Conservation (phyloP, 2,329 filamentous ascomycete genomes). For the Endocalyx cinctus region DNA sequence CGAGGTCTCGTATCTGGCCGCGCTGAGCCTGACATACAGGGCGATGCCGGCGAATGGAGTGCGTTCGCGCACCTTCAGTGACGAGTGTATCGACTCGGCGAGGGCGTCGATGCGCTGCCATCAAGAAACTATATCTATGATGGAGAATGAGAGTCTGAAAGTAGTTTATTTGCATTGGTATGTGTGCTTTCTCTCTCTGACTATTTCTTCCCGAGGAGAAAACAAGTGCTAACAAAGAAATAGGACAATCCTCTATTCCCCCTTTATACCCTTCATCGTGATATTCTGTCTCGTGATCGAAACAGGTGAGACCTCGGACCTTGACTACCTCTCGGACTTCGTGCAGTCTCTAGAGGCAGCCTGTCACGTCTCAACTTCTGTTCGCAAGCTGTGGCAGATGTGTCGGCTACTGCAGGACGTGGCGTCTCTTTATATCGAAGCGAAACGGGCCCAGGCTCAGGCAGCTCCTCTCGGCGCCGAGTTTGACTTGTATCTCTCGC, state of each 20-base stretch:
- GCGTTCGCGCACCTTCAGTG: conserved; percentile 30
- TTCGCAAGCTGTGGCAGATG: conserved; percentile 51
- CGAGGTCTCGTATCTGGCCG: conserved; percentile 37
- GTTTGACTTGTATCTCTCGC: conserved; percentile 29
- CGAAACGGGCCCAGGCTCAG: conserved; percentile 38
- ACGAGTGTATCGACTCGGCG: conserved; percentile 38
- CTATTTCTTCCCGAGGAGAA: too few relatives aligned
- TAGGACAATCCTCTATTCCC: conserved; percentile 44
- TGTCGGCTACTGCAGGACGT: conserved; percentile 56
- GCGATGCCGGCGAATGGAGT: conserved; percentile 30
- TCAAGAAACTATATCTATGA: conserved; percentile 34
- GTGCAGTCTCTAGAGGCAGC: conserved; percentile 46
- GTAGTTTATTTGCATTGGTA: conserved; percentile 42
- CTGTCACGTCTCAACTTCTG: conserved; percentile 40
- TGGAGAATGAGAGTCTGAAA: conserved; percentile 30
- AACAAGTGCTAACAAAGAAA: not conserved
- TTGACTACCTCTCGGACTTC: conserved; percentile 45
- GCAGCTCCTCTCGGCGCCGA: conserved; percentile 22
- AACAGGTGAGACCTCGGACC: conserved; percentile 36
- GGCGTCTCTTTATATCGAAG: conserved; percentile 54
- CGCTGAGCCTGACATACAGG: conserved; percentile 39
- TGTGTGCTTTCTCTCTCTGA: conserved; percentile 8
- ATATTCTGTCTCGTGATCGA: conserved; percentile 48
- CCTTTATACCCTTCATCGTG: conserved; percentile 50
- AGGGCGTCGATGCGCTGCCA: conserved; percentile 36